Base-by-base conservation (phyloP, 306 rosid species). In the Vachellia pachyceras region DNA sequence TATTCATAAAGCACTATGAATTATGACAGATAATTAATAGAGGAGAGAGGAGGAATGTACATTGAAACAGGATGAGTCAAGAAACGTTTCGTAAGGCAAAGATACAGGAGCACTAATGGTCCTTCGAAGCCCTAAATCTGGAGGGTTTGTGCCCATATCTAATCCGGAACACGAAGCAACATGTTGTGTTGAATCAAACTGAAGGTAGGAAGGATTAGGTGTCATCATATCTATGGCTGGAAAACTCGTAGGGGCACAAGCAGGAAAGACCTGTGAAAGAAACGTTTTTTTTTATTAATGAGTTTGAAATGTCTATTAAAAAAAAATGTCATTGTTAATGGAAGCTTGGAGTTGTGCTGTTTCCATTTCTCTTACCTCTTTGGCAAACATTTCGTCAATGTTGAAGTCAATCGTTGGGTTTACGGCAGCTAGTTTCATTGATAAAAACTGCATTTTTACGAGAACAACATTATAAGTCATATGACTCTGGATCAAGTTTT, bases 371-470 rank as follows among this genome's bases (percentile, higher is more conserved):
- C 49, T 84, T 86, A 93, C 98, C 96, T 95, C 99, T 93, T 93
- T 93, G 46, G 87, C 66, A 77, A 95, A 87, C 64, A 93, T 78
- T 79, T 95, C 98, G 29, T 93, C 99, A 46, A 90, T 76, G 88
- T 95, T 91, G 89, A 91, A 84, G 80, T 95, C 98, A 72, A 95
- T 84, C 84, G 93, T 88, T 60, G 98, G 96, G 68, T 95, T 95
- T 25, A 91, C 96, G 76, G 99, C 86, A 46, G 98, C 98, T 86
- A 95, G 81, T 89, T 95, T 95, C 99, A 93, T 93, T 25, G 99
- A 95, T 88, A 95, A 82, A 88, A 93, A 95, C 99, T 95, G 96
- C 86, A 85, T 69, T 69, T 80, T 20, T 17, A 47, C 52, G 67
- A 81, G 77, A n/a, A n/a, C n/a, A 40, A 18, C 49, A 39, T n/a